phyloP scores from a whole-genome alignment of 1,284 basidiomycete species.

The Leucoagaricus sp. region DNA sequence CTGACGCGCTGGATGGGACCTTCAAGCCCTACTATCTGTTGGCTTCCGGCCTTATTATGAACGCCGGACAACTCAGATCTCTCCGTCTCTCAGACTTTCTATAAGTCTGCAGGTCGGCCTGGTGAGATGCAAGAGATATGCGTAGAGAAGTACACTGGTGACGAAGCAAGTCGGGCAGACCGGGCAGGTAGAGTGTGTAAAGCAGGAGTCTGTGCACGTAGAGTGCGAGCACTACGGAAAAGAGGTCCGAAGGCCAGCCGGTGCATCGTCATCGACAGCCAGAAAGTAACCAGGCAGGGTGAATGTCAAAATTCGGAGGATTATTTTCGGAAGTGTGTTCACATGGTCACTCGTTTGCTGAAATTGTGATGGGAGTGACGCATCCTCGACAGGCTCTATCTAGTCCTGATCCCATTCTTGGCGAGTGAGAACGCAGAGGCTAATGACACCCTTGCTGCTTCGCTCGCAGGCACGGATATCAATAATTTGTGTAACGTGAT shows the following conservation, averaged over 20 bases:
- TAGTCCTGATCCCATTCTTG: neutral
- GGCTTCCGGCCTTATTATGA: too few species aligned
- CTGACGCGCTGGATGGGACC: too few species aligned
- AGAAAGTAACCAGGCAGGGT: neutral
- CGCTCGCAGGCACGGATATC: constrained; percentile 41
- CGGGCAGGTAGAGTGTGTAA: neutral
- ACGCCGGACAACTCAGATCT: too few species aligned
- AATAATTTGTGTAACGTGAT: constrained; percentile 65
- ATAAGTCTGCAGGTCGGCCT: too few species aligned
- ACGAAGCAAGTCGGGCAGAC: neutral
- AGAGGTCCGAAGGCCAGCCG: constrained; percentile 24
- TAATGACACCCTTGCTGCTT: constrained; percentile 34
- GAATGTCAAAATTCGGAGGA: neutral
- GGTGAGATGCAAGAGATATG: neutral
- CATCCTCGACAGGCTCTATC: too few species aligned
- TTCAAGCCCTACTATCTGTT: too few species aligned
- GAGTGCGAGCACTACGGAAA: too few species aligned
- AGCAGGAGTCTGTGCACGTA: too few species aligned
- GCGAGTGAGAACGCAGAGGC: constrained; percentile 12
- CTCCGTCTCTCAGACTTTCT: too few species aligned
- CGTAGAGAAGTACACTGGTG: too few species aligned
- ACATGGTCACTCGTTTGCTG: constrained; percentile 19
- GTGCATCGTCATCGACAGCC: constrained; percentile 23
- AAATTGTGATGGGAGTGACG: neutral
- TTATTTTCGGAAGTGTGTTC: neutral